These are phyloP conservation scores for Neurospora discreta DNA, from an alignment of 495 filamentous ascomycete species.

Conservation along the genomic window DNA sequence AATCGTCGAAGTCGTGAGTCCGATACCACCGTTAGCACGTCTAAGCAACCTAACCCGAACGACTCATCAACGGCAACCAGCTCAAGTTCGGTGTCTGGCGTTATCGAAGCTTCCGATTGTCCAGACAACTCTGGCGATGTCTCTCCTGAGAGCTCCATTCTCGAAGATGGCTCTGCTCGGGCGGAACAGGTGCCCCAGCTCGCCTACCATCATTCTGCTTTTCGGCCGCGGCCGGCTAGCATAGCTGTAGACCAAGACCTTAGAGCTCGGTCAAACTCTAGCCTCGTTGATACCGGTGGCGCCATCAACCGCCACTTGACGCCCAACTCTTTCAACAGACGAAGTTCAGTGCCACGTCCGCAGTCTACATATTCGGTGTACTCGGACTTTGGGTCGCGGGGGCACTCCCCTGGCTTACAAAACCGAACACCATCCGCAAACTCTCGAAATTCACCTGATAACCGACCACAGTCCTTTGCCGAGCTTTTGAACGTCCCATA, in stretches of 20 bases:
- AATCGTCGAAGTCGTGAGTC: conserved; percentile 39
- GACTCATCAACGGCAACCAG: conserved; percentile 38
- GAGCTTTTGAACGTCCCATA: conserved; percentile 85
- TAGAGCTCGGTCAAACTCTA: conserved; percentile 34
- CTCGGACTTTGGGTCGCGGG: conserved; percentile 52
- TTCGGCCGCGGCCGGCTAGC: conserved; percentile 29
- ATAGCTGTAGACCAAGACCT: conserved; percentile 23
- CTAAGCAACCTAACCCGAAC: conserved; percentile 31
- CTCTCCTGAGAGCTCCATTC: conserved; percentile 33
- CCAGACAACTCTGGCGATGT: conserved; percentile 25
- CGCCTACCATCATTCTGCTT: conserved; percentile 43
- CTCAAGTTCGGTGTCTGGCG: conserved; percentile 37
- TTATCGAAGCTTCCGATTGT: conserved; percentile 31
- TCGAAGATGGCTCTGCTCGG: conserved; percentile 23
- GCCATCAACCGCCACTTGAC: conserved; percentile 47
- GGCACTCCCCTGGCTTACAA: conserved; percentile 47
- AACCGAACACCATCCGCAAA: conserved; percentile 49
- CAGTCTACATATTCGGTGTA: conserved; percentile 58
- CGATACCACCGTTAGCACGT: conserved; percentile 32
- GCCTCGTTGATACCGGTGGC: conserved; percentile 28
- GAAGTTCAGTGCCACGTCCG: conserved; percentile 51
- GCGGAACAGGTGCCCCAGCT: conserved; percentile 38
- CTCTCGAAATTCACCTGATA: conserved; percentile 62
- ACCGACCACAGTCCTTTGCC: conserved; percentile 67
- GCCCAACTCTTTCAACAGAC: conserved; percentile 37